Base-by-base conservation (phyloP, 2,329 filamentous ascomycete genomes). In the Coniella lustricola region DNA sequence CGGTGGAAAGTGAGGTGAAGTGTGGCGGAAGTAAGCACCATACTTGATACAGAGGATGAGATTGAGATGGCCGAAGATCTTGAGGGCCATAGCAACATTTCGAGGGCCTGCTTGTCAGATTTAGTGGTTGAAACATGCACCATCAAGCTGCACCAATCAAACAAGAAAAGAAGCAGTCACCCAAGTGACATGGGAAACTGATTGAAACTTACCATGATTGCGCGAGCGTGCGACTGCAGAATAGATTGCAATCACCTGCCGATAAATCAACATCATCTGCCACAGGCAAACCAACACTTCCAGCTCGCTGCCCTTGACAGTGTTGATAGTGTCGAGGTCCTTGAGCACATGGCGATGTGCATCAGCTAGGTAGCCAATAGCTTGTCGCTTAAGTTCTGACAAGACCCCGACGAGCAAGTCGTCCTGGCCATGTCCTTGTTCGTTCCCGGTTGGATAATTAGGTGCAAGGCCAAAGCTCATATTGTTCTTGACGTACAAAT, bases 41-140 rank as follows among this genome's bases (percentile, higher is more conserved):
- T 59, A 63, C 53, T 62, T 61, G 12, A 64, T 57, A 16, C 60
- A 55, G 14, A 62, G 48, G 18, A 58, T 56, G 36, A 55, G 59
- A 48, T 64, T 59, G 29, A 63, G 53, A 20, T 43, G 39, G 13
- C 39, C 14, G 9, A 52, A 18, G 10, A 37, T 33, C 3, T 14
- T 13, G 31, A 45, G 34, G 9, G 36, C 32, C 12, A n/a, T 14
- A 3, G 20, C 12, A 7, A 42, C 20, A 10, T 31, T 7, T 16
- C 7, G 8, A 2, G 21, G 14, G 12, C 12, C 45, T 42, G 18
- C 3, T 13, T 16, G 4, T 4, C 20, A 16, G 25, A 8, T 7
- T 14, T 3, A 4, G 3, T 3, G n/a, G 9, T 4, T n/a, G 34
- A 17, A 38, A 3, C 14, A 34, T 34, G 16, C 36, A 21, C 36